Percentiles rank a stretch among this genome's conserved stretches.
Evolutionary conservation across 164 flowering plant genomes (phyloP).

Genomic region (Vitis vinifera): ASM3070453v1 NC_081807.1:15828001-15828500

Average conservation of each 20-base stretch:
- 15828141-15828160: conserved; percentile 55
- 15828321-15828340: neutral
- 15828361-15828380: no score
- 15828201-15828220: conserved; percentile 44
- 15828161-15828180: conserved; percentile 37
- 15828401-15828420: conserved; percentile 20
- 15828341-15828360: no score
- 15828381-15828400: neutral
- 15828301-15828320: conserved; percentile 39
- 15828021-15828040: conserved; percentile 28
- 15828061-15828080: conserved; percentile 22
- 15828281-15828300: conserved; percentile 46
- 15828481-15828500: conserved; percentile 41
- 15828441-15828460: conserved; percentile 46
- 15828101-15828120: conserved; percentile 51
- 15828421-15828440: conserved; percentile 48
- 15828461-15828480: conserved; percentile 31
- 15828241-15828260: conserved; percentile 38
- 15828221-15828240: conserved; percentile 7
- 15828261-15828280: conserved; percentile 45
- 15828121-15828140: conserved; percentile 43
- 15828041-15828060: conserved; percentile 32
- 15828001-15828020: conserved; percentile 26
- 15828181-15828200: conserved; percentile 49
- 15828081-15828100: conserved; percentile 33